Evolutionary conservation across 139 green algal species (phyloP).

Genomic region (Haematococcus lacustris): DNA sequence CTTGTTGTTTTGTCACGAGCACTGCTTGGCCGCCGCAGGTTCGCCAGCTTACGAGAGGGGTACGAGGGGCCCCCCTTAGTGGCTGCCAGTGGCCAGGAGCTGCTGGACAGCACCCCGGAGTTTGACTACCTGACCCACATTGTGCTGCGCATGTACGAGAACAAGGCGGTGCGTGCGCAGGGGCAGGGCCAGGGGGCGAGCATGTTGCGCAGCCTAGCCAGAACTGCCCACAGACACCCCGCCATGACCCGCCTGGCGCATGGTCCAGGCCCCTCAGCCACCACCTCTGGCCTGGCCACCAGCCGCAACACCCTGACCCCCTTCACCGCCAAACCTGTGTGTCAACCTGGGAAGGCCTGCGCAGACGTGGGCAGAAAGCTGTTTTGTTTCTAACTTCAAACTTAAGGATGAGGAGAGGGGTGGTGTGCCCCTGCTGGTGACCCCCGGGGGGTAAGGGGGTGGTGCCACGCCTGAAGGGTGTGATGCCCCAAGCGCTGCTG

Average conservation of each 20-base stretch:
- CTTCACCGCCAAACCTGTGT: too few relatives aligned
- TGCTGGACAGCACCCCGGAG: slow-evolving; percentile 58
- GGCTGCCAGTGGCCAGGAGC: background rate
- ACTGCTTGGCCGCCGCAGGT: background rate
- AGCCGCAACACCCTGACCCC: background rate
- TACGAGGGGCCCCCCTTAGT: too few relatives aligned
- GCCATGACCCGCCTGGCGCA: background rate
- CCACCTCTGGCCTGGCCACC: background rate
- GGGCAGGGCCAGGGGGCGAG: background rate
- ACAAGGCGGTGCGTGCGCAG: slow-evolving; percentile 57
- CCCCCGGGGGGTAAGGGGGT: too few relatives aligned
- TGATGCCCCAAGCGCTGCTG: too few relatives aligned
- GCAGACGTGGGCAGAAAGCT: too few relatives aligned
- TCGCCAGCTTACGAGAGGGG: too few relatives aligned
- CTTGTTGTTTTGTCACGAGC: background rate
- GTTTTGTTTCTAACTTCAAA: too few relatives aligned
- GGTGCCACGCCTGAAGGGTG: too few relatives aligned
- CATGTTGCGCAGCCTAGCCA: background rate
- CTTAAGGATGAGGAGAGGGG: too few relatives aligned
- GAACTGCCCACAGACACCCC: background rate
- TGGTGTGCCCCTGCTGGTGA: too few relatives aligned
- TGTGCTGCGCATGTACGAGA: slow-evolving; percentile 95
- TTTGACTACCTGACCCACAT: slow-evolving; percentile 96
- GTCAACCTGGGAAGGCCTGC: too few relatives aligned
- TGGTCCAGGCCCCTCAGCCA: background rate